phyloP scores from a whole-genome alignment of 2,329 filamentous ascomycete genomes.

The Pseudophaeomoniella oleicola region DNA sequence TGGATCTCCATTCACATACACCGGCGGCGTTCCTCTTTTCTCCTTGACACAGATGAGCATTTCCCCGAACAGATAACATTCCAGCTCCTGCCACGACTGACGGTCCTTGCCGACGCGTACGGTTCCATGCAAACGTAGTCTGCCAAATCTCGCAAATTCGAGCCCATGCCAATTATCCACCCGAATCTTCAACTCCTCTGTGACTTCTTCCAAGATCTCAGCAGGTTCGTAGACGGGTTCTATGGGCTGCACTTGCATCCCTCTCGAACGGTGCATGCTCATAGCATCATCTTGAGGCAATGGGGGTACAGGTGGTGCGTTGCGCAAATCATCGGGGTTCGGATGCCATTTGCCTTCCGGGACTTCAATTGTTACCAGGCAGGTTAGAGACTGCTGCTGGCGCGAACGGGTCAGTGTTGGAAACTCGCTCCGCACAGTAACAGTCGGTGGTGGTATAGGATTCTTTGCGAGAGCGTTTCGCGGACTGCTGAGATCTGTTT shows the following conservation, averaged over 20 bases:
- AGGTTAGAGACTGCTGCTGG: slow-evolving; percentile 89
- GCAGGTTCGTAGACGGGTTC: slow-evolving; percentile 47
- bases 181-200: slow-evolving; percentile 67
- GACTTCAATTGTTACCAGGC: slow-evolving; percentile 85
- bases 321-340: slow-evolving; percentile 61
- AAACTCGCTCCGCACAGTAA: slow-evolving; percentile 95
- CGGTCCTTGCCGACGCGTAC: slow-evolving; percentile 93
- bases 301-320: slow-evolving; percentile 34
- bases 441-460: slow-evolving; percentile 75
- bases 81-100: slow-evolving; percentile 90
- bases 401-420: slow-evolving; percentile 83
- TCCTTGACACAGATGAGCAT: slow-evolving; percentile 99
- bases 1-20: slow-evolving; percentile 47
- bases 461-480: slow-evolving; percentile 56
- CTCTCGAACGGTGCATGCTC: slow-evolving; percentile 25
- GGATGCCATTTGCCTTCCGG: slow-evolving; percentile 83
- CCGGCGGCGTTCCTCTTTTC: slow-evolving; percentile 57
- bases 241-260: neutral
- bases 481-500: slow-evolving; percentile 65
- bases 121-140: slow-evolving; percentile 74
- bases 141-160: slow-evolving; percentile 84
- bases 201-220: slow-evolving; percentile 68
- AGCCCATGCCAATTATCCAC: slow-evolving; percentile 98
- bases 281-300: slow-evolving; percentile 34
- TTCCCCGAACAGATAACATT: slow-evolving; percentile 93